Evolutionary conservation across 148 eudicot species (phyloP).

Genomic region (Arbutus unedo): DNA sequence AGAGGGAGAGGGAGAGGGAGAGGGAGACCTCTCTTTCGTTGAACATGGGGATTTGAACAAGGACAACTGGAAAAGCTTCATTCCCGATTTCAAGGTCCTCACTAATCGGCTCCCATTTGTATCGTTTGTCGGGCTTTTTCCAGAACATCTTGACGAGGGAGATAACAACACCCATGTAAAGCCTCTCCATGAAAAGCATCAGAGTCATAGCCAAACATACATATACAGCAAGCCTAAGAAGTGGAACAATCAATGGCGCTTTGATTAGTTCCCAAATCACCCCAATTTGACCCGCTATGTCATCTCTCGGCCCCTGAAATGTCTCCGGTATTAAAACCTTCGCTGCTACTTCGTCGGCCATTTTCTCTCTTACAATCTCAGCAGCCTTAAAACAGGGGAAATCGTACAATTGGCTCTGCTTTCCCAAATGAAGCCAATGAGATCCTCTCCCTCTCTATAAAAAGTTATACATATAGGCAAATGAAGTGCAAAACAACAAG

Average conservation of each 20-base stretch:
- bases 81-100: conserved; percentile 56
- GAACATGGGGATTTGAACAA: conserved; percentile 71
- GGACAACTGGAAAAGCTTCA: conserved; percentile 52
- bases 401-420: not conserved
- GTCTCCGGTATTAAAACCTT: conserved; percentile 39
- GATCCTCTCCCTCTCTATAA: not conserved
- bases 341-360: conserved; percentile 18
- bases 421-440: not conserved
- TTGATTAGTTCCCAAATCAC: conserved; percentile 64
- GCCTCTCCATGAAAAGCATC: conserved; percentile 77
- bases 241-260: conserved; percentile 65
- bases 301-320: conserved; percentile 46
- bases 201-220: conserved; percentile 60
- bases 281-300: conserved; percentile 47
- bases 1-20: not conserved
- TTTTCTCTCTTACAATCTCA: not conserved
- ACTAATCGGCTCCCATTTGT: conserved; percentile 53
- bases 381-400: not conserved
- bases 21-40: conserved; percentile 58
- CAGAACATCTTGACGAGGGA: conserved; percentile 64
- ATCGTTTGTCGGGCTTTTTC: conserved; percentile 73
- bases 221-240: conserved; percentile 40
- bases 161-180: conserved; percentile 84
- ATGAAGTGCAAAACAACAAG: conserved; percentile 5
- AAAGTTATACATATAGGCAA: not conserved